Conservation (phyloP, 1,139 yeast genomes). For the Diutina neorugosa region DNA sequence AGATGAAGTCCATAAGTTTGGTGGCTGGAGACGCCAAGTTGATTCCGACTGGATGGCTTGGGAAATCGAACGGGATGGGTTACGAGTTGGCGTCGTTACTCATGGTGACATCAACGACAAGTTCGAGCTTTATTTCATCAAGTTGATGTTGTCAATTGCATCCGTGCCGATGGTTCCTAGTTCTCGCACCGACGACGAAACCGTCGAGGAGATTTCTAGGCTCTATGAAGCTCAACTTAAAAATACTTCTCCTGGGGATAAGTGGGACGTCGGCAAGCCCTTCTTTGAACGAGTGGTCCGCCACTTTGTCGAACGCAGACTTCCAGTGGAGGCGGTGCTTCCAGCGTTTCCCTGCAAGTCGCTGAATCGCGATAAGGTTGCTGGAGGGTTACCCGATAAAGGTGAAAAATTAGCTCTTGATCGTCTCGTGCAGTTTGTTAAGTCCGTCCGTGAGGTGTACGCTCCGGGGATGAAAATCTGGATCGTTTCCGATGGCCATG, state of each 20-base stretch:
- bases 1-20: background rate
- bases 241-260: constrained; percentile 33
- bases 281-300: constrained; percentile 28
- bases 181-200: background rate
- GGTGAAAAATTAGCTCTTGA: constrained; percentile 28
- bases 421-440: constrained; percentile 21
- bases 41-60: background rate
- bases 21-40: background rate
- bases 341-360: constrained; percentile 61
- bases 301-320: constrained; percentile 35
- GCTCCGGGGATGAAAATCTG: constrained; percentile 43
- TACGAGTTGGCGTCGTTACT: background rate
- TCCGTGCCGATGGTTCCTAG: background rate
- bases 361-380: constrained; percentile 42
- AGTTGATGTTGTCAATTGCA: background rate
- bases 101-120: background rate
- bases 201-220: constrained; percentile 11
- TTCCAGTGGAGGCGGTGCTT: constrained; percentile 41
- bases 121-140: background rate
- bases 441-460: constrained; percentile 25
- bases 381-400: constrained; percentile 36
- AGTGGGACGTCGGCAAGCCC: constrained; percentile 37
- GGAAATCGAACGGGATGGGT: background rate
- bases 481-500: constrained; percentile 57
- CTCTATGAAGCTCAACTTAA: constrained; percentile 32